Evolutionary conservation across 2,329 filamentous ascomycete genomes (phyloP), one percentile per base, ranked within the genome.

Genomic region (Aspergillus ochraceus): DNA sequence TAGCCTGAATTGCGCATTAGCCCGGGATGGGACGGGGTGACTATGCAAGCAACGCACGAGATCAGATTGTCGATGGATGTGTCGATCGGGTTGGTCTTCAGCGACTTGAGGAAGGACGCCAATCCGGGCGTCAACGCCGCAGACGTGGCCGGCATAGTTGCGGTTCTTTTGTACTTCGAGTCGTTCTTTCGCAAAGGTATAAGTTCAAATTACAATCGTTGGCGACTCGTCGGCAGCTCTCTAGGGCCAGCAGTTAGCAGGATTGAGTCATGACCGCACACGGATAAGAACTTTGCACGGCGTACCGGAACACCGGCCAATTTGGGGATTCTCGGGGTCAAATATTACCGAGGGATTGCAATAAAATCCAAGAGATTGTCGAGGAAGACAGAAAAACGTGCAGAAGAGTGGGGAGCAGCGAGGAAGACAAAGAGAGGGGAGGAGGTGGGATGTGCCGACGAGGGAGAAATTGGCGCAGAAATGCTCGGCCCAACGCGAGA

Each of bases 11-110:
- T 29, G 32, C 51, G 58, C 59, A 60, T 69, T 58, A 68, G 68
- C 58, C 59, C 54, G 46, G 51, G 55, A 26, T 22, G 22, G 53
- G 24, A 22, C n/a, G 12, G 22, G 39, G 52, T 54, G 55, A 30
- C 42, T 51, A 46, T 24, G 49, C 59, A 55, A 63, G 59, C 56
- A 52, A 78, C 87, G 73, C 78, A 96, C 92, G 90, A 91, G 68
- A 94, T 88, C 62, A 96, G 84, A 64, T 86, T 87, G 76, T 97
- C 92, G 65, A 96, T 89, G 9, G 91, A 93, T 47, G 89, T 86
- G 67, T 97, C 92, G 56, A 95, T 84, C 30, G 88, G 83, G 56
- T 87, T 88, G 39, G 85, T 84, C 73, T 91, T 94, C 63, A 96
- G 83, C 12, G 89, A 89, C 71, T 90, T 91, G 65, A 96, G 84